Conservation (phyloP, 257 asterid species). For the Nicotiana tomentosiformis region DNA sequence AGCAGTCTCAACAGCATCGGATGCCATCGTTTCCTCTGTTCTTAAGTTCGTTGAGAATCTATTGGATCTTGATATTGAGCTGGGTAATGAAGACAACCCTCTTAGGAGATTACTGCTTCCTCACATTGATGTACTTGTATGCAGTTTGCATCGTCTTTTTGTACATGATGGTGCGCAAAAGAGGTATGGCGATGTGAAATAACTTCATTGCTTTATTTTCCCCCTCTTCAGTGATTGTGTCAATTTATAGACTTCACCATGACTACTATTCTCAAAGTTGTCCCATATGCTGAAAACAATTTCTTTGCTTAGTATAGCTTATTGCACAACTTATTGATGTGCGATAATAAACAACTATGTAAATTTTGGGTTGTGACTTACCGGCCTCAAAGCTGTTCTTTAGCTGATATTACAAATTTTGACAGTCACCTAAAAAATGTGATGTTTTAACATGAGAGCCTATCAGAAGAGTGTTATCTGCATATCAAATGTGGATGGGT, state of each 20-base stretch:
- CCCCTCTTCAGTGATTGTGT: not conserved
- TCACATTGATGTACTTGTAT: conserved; percentile 57
- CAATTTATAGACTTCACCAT: not conserved
- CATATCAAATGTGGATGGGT: not conserved
- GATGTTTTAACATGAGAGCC: not conserved
- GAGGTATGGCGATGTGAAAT: conserved; percentile 39
- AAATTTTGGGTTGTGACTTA: not conserved
- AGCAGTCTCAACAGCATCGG: conserved; percentile 62
- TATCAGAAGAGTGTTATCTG: not conserved
- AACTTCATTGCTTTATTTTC: not conserved
- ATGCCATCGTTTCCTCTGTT: conserved; percentile 54
- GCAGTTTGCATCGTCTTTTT: conserved; percentile 56
- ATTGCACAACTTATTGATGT: not conserved
- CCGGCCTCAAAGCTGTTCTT: not conserved
- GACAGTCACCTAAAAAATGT: not conserved
- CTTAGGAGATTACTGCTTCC: conserved; percentile 54
- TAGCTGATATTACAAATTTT: conserved; percentile 4
- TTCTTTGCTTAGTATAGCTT: not conserved
- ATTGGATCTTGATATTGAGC: conserved; percentile 64
- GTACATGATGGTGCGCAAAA: conserved; percentile 35
- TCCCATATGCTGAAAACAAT: not conserved
- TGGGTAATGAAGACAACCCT: conserved; percentile 37
- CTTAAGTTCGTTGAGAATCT: conserved; percentile 75
- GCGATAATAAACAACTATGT: not conserved
- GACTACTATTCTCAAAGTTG: not conserved